phyloP scores from a whole-genome alignment of 257 asterid genomes.

The Rauvolfia tetraphylla region DNA sequence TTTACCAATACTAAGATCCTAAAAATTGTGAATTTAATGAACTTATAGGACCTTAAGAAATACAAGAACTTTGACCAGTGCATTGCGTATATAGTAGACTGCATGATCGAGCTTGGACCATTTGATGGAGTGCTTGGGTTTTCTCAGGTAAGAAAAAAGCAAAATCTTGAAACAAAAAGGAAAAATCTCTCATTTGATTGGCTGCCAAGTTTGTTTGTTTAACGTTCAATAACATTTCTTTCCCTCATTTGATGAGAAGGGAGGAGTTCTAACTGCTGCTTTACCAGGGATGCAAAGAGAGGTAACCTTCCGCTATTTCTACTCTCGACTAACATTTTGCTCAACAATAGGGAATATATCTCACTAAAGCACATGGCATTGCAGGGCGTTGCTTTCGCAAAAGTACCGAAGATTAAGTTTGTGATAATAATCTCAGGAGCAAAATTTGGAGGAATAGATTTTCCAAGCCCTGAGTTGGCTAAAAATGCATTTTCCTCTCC shows the following conservation, averaged over 20 bases:
- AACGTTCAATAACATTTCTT: no score
- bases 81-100: conserved; percentile 31
- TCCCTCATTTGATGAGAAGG: conserved; percentile 19
- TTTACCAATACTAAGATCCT: no score
- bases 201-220: no score
- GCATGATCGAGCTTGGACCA: conserved; percentile 36
- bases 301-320: no score
- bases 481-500: conserved; percentile 33
- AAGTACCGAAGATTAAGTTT: conserved; percentile 33
- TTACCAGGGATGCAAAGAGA: conserved; percentile 45
- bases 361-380: not conserved
- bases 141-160: conserved; percentile 30
- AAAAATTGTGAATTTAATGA: no score
- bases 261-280: conserved; percentile 29
- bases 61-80: conserved; percentile 31
- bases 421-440: conserved; percentile 32
- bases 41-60: conserved; percentile 10
- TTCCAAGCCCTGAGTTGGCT: conserved; percentile 27
- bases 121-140: conserved; percentile 48
- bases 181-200: no score
- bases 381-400: conserved; percentile 31
- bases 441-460: conserved; percentile 28
- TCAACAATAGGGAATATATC: no score
- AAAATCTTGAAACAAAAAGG: not conserved
- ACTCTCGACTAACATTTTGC: no score